Evolutionary conservation across 805 yeast genomes (phyloP), one percentile per base, ranked within the genome.

Genomic region (Nakazawaea ambrosiae): DNA sequence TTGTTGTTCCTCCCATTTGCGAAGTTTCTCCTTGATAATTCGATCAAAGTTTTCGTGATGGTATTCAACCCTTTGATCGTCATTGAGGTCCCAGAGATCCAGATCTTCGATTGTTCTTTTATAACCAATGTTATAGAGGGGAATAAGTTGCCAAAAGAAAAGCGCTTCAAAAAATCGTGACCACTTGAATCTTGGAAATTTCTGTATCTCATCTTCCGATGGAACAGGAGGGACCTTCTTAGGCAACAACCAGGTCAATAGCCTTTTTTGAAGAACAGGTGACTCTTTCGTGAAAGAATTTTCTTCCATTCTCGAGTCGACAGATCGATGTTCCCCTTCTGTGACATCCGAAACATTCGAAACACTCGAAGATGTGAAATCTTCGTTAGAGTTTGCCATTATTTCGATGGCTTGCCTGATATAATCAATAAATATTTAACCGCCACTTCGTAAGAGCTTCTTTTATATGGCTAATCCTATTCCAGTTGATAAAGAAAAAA

Each of bases 131-230:
- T 58, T 57, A 63, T 83, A 55, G 20, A 82, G 45, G 1, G 89
- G 90, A n/a, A 58, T 38, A 27, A 81, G 61, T 90, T 92, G 84
- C 68, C 77, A 65, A 51, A 81, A 76, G 44, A 76, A 70, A 16
- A 66, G 0, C 64, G 32, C 45, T 57, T 58, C 11, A 68, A 65
- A 9, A 75, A 37, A 14, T 61, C 35, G 34, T 67, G 67, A 15
- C 68, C 61, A 7, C 8, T 5, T 10, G 20, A 5, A 37, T 23
- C 47, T 50, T 0, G 76, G 77, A 46, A 55, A 69, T 4, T 42
- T 45, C 18, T 32, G 46, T 35, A 76, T 50, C 39, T 68, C 70
- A 3, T 62, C 65, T 24, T 63, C 64, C 5, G 52, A 41, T 0
- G 75, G 75, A 1, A 70, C 40, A 2, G 63, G 65, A 2, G 77